These are phyloP conservation scores for Zostera marina DNA, from an alignment of 116 monocot species.

Conservation along the genomic window DNA sequence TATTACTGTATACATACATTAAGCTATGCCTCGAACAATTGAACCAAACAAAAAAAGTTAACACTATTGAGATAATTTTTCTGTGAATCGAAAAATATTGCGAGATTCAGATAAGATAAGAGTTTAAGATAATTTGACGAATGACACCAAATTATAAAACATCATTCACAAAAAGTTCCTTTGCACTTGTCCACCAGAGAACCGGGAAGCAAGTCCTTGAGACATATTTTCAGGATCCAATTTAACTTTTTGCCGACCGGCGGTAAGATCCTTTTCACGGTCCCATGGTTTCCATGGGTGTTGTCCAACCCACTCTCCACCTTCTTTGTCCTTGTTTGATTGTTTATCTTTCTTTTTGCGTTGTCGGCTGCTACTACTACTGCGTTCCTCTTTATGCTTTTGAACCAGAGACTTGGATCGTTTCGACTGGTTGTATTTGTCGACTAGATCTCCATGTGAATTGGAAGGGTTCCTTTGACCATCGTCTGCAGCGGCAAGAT, in stretches of 20 bases:
- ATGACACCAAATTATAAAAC: too few species aligned
- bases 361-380: not conserved
- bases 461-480: slow-evolving; percentile 12
- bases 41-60: too few species aligned
- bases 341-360: slow-evolving; percentile 26
- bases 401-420: slow-evolving; percentile 49
- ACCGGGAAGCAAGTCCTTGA: slow-evolving; percentile 66
- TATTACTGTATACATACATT: too few species aligned
- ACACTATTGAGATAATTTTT: too few species aligned
- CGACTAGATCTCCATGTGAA: slow-evolving; percentile 49
- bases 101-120: too few species aligned
- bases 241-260: slow-evolving; percentile 50
- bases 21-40: too few species aligned
- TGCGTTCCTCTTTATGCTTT: slow-evolving; percentile 45
- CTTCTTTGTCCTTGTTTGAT: slow-evolving; percentile 39
- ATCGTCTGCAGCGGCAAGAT: slow-evolving; percentile 34
- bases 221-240: slow-evolving; percentile 52
- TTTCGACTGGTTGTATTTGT: slow-evolving; percentile 63
- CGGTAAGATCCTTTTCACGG: slow-evolving; percentile 79
- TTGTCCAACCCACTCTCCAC: slow-evolving; percentile 46
- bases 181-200: slow-evolving; percentile 50
- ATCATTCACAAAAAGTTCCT: slow-evolving; percentile 55
- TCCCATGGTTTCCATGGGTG: slow-evolving; percentile 99
- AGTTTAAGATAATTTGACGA: too few species aligned
- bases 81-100: too few species aligned